Evolutionary conservation across 805 yeast genomes (phyloP).

Genomic region (Pichia membranifaciens): DNA sequence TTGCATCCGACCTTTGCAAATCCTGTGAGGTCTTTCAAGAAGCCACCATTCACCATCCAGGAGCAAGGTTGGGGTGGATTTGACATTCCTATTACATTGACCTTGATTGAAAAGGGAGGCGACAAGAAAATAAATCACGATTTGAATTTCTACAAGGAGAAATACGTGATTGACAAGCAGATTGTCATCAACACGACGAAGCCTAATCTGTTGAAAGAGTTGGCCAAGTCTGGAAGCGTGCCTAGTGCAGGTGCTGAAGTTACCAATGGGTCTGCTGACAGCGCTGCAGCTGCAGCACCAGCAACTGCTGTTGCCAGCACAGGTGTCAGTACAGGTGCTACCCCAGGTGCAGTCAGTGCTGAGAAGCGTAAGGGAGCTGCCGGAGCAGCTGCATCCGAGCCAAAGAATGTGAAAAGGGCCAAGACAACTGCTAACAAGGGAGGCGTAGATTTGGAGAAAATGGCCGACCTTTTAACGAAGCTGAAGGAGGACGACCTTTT

Average conservation of each 20-base stretch:
- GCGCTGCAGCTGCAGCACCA: neutral
- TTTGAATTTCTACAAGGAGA: conserved; percentile 74
- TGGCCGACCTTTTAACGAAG: conserved; percentile 85
- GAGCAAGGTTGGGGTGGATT: conserved; percentile 99
- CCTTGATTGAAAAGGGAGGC: conserved; percentile 79
- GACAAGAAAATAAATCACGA: conserved; percentile 85
- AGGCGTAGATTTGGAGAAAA: conserved; percentile 76
- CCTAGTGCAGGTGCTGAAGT: conserved; percentile 24
- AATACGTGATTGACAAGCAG: conserved; percentile 71
- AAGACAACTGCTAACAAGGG: conserved; percentile 62
- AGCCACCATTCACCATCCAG: conserved; percentile 77
- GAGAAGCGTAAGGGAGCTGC: conserved; percentile 24
- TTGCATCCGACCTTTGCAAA: conserved; percentile 92
- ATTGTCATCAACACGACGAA: conserved; percentile 72
- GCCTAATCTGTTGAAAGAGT: conserved; percentile 62
- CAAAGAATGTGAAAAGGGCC: conserved; percentile 44
- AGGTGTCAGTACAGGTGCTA: too few species aligned
- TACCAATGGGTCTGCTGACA: conserved; percentile 19
- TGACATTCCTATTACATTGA: conserved; percentile 75
- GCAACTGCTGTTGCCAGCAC: too few species aligned
- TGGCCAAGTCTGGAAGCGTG: conserved; percentile 78
- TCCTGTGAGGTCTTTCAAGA: conserved; percentile 75
- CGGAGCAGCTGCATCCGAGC: conserved; percentile 24
- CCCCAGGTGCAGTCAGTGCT: conserved; percentile 16
- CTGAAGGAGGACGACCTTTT: conserved; percentile 87